Percentiles rank a stretch among this genome's conserved stretches.
Conservation (phyloP, 805 yeast species). For the Kregervanrija pseudodelftensis region DNA sequence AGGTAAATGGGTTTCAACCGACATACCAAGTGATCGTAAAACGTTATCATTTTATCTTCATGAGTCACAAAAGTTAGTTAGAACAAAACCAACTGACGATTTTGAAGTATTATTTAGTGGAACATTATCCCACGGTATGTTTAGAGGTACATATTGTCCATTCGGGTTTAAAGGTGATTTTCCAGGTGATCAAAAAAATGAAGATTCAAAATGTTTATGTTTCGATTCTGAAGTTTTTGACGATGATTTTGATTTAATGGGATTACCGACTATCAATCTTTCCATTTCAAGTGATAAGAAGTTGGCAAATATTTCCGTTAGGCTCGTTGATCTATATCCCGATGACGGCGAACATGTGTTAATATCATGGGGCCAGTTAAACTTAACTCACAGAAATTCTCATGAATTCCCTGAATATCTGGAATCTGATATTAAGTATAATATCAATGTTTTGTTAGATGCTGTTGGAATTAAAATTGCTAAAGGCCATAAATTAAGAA, state of each 20-base stretch:
- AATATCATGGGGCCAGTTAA: conserved; percentile 41
- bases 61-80: conserved; percentile 8
- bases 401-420: conserved; percentile 35
- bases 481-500: conserved; percentile 32
- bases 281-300: conserved; percentile 30
- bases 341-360: conserved; percentile 30
- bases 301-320: conserved; percentile 33
- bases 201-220: conserved; percentile 33
- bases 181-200: conserved; percentile 37
- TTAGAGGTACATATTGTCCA: conserved; percentile 41
- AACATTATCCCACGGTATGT: conserved; percentile 33
- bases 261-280: conserved; percentile 30
- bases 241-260: conserved; percentile 26
- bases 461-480: conserved; percentile 31
- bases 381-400: conserved; percentile 34
- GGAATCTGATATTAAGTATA: conserved; percentile 26
- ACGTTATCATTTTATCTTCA: conserved; percentile 11
- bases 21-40: conserved; percentile 12
- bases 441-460: conserved; percentile 30
- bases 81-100: not conserved
- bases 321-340: conserved; percentile 35
- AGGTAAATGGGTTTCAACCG: conserved; percentile 34
- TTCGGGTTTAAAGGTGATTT: conserved; percentile 41
- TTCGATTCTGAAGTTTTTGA: conserved; percentile 28
- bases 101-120: conserved; percentile 24